Percentiles rank a stretch among this genome's conserved stretches.
Evolutionary conservation across 352 stramenopile genomes (phyloP).

Genomic region (Phytophthora fragariaefolia): DNA sequence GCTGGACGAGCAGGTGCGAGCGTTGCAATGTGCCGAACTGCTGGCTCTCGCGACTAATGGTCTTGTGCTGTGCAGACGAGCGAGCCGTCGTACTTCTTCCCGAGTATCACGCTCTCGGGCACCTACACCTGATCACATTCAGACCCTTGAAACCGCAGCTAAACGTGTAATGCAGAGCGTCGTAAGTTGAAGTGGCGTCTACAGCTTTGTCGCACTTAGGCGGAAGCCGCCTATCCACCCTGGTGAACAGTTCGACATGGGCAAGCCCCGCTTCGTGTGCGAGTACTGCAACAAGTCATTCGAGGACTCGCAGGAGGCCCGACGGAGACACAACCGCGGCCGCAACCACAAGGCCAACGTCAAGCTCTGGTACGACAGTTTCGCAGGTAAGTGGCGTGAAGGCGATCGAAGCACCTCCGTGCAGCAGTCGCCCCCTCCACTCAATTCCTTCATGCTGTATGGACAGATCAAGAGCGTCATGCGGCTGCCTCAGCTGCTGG

Average conservation of each 20-base stretch:
- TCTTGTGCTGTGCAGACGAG: slow-evolving; percentile 35
- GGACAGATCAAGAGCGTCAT: slow-evolving; percentile 54
- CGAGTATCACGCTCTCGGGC: slow-evolving; percentile 83
- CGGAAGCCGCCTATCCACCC: too few species aligned
- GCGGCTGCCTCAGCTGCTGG: slow-evolving; percentile 6
- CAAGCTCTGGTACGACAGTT: slow-evolving; percentile 87
- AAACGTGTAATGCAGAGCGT: too few species aligned
- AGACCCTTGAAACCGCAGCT: too few species aligned
- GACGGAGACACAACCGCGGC: slow-evolving; percentile 66
- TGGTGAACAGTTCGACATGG: slow-evolving; percentile 56
- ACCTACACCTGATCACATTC: slow-evolving; percentile 62
- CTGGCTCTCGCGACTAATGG: slow-evolving; percentile 6
- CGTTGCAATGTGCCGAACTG: background rate
- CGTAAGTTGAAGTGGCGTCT: slow-evolving; percentile 8
- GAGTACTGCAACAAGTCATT: slow-evolving; percentile 87
- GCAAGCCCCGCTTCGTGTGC: slow-evolving; percentile 62
- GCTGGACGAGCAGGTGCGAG: slow-evolving; percentile 91
- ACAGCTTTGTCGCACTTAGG: too few species aligned
- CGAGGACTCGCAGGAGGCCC: slow-evolving; percentile 77
- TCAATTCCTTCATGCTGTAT: slow-evolving; percentile 6
- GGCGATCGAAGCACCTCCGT: background rate
- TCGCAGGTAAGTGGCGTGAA: slow-evolving; percentile 50
- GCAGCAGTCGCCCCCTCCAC: background rate
- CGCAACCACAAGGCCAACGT: slow-evolving; percentile 85
- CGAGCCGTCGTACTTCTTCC: slow-evolving; percentile 86